Evolutionary conservation across 1,139 yeast species (phyloP).

Genomic region (Tardiomyces digboiensis): DNA sequence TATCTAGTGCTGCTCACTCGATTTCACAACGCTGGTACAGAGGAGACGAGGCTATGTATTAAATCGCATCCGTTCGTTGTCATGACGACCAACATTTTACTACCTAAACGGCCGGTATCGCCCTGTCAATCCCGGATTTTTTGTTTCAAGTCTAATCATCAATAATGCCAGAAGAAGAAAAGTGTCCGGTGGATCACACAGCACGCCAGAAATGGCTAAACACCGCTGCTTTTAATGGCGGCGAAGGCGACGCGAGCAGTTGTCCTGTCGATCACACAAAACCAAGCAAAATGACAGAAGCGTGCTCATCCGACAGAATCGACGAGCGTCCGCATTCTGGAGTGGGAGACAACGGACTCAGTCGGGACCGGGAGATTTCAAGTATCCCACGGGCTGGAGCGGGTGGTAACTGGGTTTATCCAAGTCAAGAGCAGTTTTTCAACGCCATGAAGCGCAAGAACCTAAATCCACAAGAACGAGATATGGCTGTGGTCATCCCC

Average conservation of each 20-base stretch:
- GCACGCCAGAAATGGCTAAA: conserved; percentile 27
- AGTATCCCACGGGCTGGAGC: conserved; percentile 75
- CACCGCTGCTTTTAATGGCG: background rate
- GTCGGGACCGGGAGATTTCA: conserved; percentile 64
- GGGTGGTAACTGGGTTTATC: conserved; percentile 78
- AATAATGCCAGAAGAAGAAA: conserved; percentile 10
- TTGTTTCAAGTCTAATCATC: no score
- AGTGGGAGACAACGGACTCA: conserved; percentile 20
- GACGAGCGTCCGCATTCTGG: conserved; percentile 17
- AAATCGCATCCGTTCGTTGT: no score
- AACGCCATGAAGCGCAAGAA: conserved; percentile 91
- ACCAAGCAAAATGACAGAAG: conserved; percentile 7
- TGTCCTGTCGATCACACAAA: conserved; percentile 12
- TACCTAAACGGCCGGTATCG: no score
- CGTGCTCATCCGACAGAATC: conserved; percentile 22
- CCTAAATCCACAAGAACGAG: conserved; percentile 74
- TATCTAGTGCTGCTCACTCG: no score
- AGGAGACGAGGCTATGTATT: no score
- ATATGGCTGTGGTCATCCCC: conserved; percentile 89
- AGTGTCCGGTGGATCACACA: conserved; percentile 63
- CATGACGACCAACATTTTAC: no score
- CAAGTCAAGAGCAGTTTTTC: conserved; percentile 89
- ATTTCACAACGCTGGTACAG: no score
- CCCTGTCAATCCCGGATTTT: no score
- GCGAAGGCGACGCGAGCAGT: conserved; percentile 20